Evolutionary conservation across 2,329 filamentous ascomycete species (phyloP), one percentile per base, ranked within the genome.

Genomic region (Penicillium brasilianum): DNA sequence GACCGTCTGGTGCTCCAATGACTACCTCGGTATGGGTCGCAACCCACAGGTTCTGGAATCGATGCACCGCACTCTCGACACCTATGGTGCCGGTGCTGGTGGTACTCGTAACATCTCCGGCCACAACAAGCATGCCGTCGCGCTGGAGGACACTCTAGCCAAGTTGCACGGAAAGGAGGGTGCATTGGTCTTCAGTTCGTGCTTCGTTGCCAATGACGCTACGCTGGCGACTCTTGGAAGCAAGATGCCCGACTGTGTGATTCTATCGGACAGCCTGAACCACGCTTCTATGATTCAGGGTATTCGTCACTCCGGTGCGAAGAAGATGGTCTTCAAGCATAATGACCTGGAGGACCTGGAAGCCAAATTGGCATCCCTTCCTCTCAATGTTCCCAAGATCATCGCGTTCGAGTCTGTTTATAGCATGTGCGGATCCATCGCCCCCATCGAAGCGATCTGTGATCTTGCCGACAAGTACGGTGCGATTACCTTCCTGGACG

Each of bases 241-340:
- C 80, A 97, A 97, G 79, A 83, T 99, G 78, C 94, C 95, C 32
- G 90, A 96, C 73, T 99, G 95, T 74, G 95, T 99, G 48, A 97
- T 98, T 72, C 83, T 99, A n/a, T 97, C 93, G 6, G 95, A 99
- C 80, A 96, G 91, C 77, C 81, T 97, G 76, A 99, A 99, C 77
- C 95, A 99, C 77, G 95, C 95, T 13, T 98, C 94, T 6, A 99
- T 99, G 95, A 99, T 99, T 64, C 95, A 98, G 80, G 95, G 95
- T 49, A 99, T 99, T 72, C 92, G 95, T 48, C 95, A 99, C 79
- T 98, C 94, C 10, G 93, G 94, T 49, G 93, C 95, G 41, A 94
- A 91, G 82, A 99, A 99, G 84, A 86, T 98, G 78, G 94, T 99
- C 28, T 99, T 98, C 86, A 96, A 96, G 82, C 95, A 99, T 82